Conservation (phyloP, 371 early-diverging fungal species). For the Massospora cicadina region DNA sequence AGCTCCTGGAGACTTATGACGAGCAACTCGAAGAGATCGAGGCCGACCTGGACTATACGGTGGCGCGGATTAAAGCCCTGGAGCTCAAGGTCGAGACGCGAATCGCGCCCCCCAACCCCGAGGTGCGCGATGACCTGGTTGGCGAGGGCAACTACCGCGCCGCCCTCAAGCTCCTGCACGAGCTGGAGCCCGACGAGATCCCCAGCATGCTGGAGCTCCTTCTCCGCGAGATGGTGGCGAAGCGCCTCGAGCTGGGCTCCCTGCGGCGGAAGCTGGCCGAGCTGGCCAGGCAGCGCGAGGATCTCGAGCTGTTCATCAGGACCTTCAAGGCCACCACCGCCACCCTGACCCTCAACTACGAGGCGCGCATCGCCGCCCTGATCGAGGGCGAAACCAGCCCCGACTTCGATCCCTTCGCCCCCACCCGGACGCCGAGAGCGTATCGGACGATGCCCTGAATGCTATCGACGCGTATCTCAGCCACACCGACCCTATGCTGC, state of each 20-base stretch:
- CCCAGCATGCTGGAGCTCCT: slow-evolving; percentile 7
- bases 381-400: not conserved
- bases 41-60: slow-evolving; percentile 7
- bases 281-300: not conserved
- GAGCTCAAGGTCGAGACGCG: not conserved
- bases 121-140: not conserved
- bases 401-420: not conserved
- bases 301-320: not conserved
- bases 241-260: not conserved
- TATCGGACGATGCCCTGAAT: not conserved
- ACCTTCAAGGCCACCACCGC: not conserved
- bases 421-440: not conserved
- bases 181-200: slow-evolving; percentile 8
- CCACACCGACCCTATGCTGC: not conserved
- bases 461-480: not conserved
- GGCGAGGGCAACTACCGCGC: slow-evolving; percentile 8
- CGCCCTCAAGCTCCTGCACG: slow-evolving; percentile 8
- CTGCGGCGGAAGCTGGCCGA: not conserved
- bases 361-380: not conserved
- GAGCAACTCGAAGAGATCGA: slow-evolving; percentile 3
- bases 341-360: slow-evolving; percentile 8
- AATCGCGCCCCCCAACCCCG: not conserved
- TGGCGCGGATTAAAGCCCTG: slow-evolving; percentile 1
- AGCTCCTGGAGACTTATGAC: not conserved
- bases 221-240: slow-evolving; percentile 4